A percentile compares a stretch with the other conserved stretches of the same genome.
Evolutionary conservation across 208 protist genomes (phyloP).

Genomic region (Vickermania ingenoplastis): DNA sequence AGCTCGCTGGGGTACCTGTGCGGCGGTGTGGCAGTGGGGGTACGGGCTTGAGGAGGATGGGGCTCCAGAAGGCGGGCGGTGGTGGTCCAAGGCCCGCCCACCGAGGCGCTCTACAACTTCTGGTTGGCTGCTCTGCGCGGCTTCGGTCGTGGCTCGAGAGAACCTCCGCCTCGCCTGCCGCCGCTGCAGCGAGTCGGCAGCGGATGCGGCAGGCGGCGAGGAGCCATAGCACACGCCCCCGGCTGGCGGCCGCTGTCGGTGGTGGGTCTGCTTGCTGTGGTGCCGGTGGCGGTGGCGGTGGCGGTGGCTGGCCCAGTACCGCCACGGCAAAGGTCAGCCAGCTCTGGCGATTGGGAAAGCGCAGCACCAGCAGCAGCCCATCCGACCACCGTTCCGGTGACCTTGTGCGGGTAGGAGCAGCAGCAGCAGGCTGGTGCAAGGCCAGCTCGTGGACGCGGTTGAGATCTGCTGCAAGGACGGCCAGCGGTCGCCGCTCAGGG

Average conservation of each 20-base stretch:
- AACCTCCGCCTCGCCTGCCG: too few species aligned
- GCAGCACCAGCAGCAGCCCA: constrained; percentile 34
- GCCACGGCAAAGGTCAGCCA: constrained; percentile 40
- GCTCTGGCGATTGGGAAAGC: constrained; percentile 42
- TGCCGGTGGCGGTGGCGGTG: too few species aligned
- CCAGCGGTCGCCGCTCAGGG: background rate
- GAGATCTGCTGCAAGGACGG: background rate
- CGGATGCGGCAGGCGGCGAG: constrained; percentile 46
- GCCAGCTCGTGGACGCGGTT: background rate
- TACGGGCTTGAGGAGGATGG: too few species aligned
- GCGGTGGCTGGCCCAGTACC: constrained; percentile 9
- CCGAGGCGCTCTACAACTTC: too few species aligned
- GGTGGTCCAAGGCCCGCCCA: too few species aligned
- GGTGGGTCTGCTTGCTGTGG: too few species aligned
- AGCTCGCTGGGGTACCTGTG: too few species aligned
- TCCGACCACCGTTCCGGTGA: background rate
- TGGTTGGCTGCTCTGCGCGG: too few species aligned
- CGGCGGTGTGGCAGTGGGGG: too few species aligned
- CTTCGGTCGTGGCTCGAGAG: too few species aligned
- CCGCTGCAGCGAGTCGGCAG: too few species aligned
- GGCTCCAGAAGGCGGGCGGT: too few species aligned
- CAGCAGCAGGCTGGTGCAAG: background rate
- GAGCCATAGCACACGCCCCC: constrained; percentile 70
- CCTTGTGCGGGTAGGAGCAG: background rate
- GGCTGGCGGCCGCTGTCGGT: constrained; percentile 15